These are phyloP conservation scores for Karstenula rhodostoma DNA, from an alignment of 2,329 filamentous ascomycete genomes.

Conservation along the genomic window DNA sequence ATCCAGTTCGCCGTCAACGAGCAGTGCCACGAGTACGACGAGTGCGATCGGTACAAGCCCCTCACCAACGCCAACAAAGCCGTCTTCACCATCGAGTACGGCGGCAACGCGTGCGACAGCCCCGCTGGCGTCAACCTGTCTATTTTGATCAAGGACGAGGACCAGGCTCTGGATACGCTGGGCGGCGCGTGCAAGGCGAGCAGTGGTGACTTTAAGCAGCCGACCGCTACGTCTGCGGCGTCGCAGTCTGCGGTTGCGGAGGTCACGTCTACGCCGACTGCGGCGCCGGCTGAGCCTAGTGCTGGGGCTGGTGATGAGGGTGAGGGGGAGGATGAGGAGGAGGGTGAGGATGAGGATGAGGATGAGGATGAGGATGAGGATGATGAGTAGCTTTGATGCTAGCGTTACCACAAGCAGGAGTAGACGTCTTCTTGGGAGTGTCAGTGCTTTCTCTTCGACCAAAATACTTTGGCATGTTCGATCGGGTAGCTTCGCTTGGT, in stretches of 20 bases:
- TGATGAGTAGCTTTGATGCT: neutral
- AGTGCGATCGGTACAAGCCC: constrained; percentile 59
- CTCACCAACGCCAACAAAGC: constrained; percentile 70
- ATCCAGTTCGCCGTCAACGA: constrained; percentile 74
- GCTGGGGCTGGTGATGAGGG: constrained; percentile 1
- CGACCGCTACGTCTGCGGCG: neutral
- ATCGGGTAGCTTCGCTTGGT: neutral
- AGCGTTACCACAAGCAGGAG: neutral
- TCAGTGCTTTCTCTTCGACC: neutral
- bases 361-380: neutral
- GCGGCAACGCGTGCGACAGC: constrained; percentile 43
- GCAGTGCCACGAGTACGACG: constrained; percentile 66
- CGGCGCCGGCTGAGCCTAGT: neutral
- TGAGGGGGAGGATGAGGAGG: constrained; percentile 11
- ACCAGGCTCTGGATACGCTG: constrained; percentile 25
- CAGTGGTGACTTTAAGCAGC: neutral
- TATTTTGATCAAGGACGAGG: constrained; percentile 27
- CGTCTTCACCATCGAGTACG: constrained; percentile 76
- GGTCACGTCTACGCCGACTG: neutral
- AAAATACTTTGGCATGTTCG: neutral
- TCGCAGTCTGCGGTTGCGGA: constrained; percentile 1
- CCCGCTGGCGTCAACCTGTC: constrained; percentile 29
- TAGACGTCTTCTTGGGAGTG: neutral
- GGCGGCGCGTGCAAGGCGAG: constrained; percentile 20
- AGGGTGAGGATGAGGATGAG: constrained; percentile 4